Evolutionary conservation across 805 yeast genomes (phyloP), one percentile per base, ranked within the genome.

Genomic region (Ogataea thermomethanolica): DNA sequence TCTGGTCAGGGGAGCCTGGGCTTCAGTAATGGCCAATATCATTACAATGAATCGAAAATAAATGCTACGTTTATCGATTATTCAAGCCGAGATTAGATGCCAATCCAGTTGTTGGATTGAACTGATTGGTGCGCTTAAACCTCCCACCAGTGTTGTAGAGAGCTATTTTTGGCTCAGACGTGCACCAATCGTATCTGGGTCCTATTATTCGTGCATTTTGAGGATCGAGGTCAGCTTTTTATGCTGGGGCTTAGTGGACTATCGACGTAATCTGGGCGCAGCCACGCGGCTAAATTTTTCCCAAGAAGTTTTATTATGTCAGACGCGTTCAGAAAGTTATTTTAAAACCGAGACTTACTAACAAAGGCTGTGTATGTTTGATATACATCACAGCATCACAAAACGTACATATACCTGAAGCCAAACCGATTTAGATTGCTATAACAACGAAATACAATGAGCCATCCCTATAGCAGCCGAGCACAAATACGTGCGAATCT

Each of bases 401-500:
- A 12, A 29, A n/a, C 25, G 6, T 13, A 8, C 29, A 29, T 14
- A 35, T 5, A 10, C 5, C 28, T 8, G 21, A n/a, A 3, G 11
- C 17, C 8, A 12, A 6, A 4, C 31, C 31, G 17, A 8, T 9
- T 29, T 25, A 8, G 12, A 1, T 37, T 37, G 20, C 20, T 17
- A 17, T 17, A 17, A 17, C 20, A 17, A 17, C 5, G 10, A 27
- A 36, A 25, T 23, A n/a, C 17, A 10, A 50, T 47, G 51, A 39
- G 44, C 35, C 45, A 47, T 32, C 50, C 40, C 25, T 42, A 39
- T 12, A 33, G 43, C 49, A 52, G 41, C 12, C 55, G 53, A 31
- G 41, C 59, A 25, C 56, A 55, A 20, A 7, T 56, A 1, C 52
- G 60, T 32, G 54, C 56, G 15, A 48, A 56, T 37, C 41, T 56